These are phyloP conservation scores for Avena sativa DNA, from an alignment of 176 grass and related monocot genomes.

Conservation along the genomic window DNA sequence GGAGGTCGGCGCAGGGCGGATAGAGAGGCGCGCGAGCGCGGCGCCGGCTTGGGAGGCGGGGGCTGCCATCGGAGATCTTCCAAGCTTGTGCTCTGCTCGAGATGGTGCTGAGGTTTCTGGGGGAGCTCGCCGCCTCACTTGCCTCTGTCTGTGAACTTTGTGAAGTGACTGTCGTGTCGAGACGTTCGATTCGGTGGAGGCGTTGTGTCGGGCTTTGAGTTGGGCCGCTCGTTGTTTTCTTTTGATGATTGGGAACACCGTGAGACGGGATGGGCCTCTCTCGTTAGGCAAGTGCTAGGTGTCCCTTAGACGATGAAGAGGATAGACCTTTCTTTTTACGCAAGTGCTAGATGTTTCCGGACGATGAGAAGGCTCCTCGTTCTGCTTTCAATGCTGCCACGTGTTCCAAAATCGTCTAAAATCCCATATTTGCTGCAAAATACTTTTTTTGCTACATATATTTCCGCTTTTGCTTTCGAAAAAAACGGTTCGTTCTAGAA, in stretches of 20 bases:
- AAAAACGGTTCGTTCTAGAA: no score
- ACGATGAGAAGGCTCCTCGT: no score
- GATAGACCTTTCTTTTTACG: no score
- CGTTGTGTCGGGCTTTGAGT: background rate
- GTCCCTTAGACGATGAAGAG: no score
- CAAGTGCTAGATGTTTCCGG: no score
- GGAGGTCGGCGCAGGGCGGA: background rate
- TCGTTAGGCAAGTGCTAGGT: no score
- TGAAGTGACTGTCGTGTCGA: background rate
- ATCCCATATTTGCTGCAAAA: no score
- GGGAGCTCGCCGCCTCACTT: background rate
- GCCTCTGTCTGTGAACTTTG: background rate
- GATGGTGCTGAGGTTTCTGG: slow-evolving; percentile 22
- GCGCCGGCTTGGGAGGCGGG: slow-evolving; percentile 19
- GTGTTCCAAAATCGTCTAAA: no score
- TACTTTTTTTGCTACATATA: no score
- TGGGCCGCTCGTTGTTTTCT: background rate
- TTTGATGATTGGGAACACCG: background rate
- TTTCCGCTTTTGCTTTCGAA: no score
- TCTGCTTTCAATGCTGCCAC: no score
- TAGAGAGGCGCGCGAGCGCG: slow-evolving; percentile 46
- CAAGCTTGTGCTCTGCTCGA: slow-evolving; percentile 16
- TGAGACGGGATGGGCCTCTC: background rate
- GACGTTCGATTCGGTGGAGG: background rate
- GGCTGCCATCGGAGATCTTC: slow-evolving; percentile 33